A percentile compares a stretch with the other conserved stretches of the same genome.
Conservation (phyloP, 768 basidiomycete genomes). For the Rhizopogon roseolus region DNA sequence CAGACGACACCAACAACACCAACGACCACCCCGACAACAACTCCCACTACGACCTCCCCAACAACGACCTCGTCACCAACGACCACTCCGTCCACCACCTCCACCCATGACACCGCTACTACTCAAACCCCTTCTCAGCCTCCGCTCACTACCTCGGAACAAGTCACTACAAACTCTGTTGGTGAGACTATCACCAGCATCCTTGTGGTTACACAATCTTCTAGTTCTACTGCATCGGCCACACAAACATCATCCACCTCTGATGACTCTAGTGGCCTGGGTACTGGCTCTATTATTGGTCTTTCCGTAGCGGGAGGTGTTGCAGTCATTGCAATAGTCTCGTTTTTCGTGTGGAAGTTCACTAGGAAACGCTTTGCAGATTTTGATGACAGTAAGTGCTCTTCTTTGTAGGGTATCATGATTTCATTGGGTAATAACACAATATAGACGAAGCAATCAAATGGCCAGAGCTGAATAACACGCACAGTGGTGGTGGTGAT, state of each 20-base stretch:
- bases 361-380: constrained; percentile 71
- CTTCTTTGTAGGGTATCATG: constrained; percentile 8
- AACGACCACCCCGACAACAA: neutral
- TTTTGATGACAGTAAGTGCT: constrained; percentile 76
- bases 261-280: constrained; percentile 34
- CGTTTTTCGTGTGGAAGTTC: constrained; percentile 84
- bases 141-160: constrained; percentile 9
- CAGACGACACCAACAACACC: constrained; percentile 1
- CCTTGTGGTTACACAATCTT: constrained; percentile 7
- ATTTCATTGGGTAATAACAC: neutral
- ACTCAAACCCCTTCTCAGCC: constrained; percentile 1
- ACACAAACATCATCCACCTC: constrained; percentile 15
- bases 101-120: constrained; percentile 6
- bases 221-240: constrained; percentile 22
- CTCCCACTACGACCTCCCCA: constrained; percentile 3
- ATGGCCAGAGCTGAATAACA: constrained; percentile 86
- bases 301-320: constrained; percentile 79
- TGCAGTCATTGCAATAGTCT: constrained; percentile 63
- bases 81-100: neutral
- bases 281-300: constrained; percentile 73
- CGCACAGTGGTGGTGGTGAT: constrained; percentile 44
- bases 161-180: constrained; percentile 20
- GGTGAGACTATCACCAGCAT: constrained; percentile 26
- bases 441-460: constrained; percentile 80
- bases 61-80: constrained; percentile 1